Evolutionary conservation across 1,139 yeast genomes (phyloP).

Genomic region (Debaryomyces nepalensis): DNA sequence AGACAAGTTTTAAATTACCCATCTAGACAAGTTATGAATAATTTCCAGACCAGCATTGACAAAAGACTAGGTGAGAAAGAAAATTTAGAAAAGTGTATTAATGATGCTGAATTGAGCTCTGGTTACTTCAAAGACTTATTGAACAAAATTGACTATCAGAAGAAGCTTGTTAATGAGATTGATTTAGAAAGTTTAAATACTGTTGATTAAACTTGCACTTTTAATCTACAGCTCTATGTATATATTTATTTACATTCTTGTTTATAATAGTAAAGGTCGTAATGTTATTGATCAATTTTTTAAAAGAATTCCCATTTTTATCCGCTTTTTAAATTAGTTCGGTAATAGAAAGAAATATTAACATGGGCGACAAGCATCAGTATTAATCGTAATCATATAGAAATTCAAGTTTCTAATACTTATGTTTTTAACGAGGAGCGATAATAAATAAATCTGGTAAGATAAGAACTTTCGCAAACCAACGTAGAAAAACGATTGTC

Average conservation of each 20-base stretch:
- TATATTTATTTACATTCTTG: conserved; percentile 7
- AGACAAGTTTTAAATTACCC: conserved; percentile 82
- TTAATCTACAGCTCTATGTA: conserved; percentile 1
- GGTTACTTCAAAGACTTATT: conserved; percentile 63
- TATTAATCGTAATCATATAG: no score
- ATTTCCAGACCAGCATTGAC: conserved; percentile 74
- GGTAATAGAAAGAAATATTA: no score
- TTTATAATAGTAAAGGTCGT: conserved; percentile 2
- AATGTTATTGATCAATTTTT: no score
- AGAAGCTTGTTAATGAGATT: conserved; percentile 48
- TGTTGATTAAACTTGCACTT: conserved; percentile 38
- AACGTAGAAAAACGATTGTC: background rate
- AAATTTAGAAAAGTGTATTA: conserved; percentile 55
- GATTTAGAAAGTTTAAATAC: conserved; percentile 56
- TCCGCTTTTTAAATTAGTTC: no score
- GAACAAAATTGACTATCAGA: conserved; percentile 53
- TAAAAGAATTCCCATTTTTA: no score
- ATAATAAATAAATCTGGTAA: background rate
- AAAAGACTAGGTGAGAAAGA: conserved; percentile 64
- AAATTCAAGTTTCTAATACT: no score
- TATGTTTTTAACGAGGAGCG: no score
- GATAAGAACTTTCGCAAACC: background rate
- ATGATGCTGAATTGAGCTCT: conserved; percentile 61
- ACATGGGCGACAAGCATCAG: background rate
- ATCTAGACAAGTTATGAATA: conserved; percentile 77